A percentile compares a stretch with the other conserved stretches of the same genome.
Conservation (phyloP, 1,139 yeast species). For the Dujonia santamariae region DNA sequence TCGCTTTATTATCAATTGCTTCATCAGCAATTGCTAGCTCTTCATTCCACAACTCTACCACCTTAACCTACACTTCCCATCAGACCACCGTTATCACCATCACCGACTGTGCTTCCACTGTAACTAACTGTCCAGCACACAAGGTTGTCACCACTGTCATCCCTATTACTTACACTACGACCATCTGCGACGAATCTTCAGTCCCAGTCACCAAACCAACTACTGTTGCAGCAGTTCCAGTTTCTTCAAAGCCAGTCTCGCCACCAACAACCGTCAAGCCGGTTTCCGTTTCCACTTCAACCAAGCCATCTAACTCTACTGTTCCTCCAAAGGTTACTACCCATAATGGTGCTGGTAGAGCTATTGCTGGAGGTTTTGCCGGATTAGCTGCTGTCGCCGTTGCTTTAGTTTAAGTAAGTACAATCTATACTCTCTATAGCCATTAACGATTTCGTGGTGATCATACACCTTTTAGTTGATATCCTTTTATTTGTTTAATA, state of each 20-base stretch:
- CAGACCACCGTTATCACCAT: slow-evolving; percentile 35
- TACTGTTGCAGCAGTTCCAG: background rate
- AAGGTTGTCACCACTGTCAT: slow-evolving; percentile 8
- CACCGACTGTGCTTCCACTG: slow-evolving; percentile 40
- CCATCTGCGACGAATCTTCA: slow-evolving; percentile 45
- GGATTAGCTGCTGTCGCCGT: background rate
- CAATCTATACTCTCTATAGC: too few species aligned
- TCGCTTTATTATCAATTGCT: slow-evolving; percentile 4
- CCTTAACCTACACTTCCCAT: slow-evolving; percentile 17
- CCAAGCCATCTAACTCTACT: background rate
- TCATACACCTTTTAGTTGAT: background rate
- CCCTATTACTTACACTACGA: slow-evolving; percentile 41
- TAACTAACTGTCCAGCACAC: slow-evolving; percentile 40
- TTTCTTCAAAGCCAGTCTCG: background rate
- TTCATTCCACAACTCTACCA: too few species aligned
- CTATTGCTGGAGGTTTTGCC: background rate
- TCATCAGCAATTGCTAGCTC: too few species aligned
- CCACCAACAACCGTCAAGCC: background rate
- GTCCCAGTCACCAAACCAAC: slow-evolving; percentile 8
- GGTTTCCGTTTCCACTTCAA: background rate
- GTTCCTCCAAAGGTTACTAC: background rate
- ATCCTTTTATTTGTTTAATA: background rate
- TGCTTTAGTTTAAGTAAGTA: too few species aligned
- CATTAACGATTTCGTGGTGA: too few species aligned
- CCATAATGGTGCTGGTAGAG: background rate